Conservation (phyloP, 208 protist species). For the Crithidia thermophila region DNA sequence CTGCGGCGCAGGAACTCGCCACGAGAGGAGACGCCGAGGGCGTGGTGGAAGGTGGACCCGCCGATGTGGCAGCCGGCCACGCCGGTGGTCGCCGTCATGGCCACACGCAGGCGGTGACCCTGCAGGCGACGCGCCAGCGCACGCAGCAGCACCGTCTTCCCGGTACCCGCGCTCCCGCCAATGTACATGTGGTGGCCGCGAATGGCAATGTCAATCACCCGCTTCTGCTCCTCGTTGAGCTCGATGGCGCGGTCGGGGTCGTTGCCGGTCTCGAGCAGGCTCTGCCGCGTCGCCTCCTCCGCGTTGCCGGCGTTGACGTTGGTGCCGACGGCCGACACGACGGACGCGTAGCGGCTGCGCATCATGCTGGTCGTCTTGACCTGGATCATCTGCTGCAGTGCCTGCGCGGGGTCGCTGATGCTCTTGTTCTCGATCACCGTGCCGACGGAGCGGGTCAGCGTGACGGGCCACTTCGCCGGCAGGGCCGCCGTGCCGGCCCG, state of each 20-base stretch:
- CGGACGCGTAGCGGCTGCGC: conserved; percentile 73
- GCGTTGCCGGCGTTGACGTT: conserved; percentile 26
- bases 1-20: conserved; percentile 83
- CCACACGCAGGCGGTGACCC: conserved; percentile 78
- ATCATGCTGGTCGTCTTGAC: conserved; percentile 80
- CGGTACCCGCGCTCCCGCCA: conserved; percentile 88
- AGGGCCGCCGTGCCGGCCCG: conserved; percentile 55
- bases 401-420: conserved; percentile 75
- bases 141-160: conserved; percentile 88
- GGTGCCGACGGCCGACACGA: conserved; percentile 52
- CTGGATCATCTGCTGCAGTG: conserved; percentile 80
- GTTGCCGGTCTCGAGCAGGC: conserved; percentile 31
- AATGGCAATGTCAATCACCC: conserved; percentile 82
- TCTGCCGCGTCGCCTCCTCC: conserved; percentile 5
- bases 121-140: conserved; percentile 71
- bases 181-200: conserved; percentile 88
- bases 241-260: conserved; percentile 46
- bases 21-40: conserved; percentile 70
- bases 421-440: conserved; percentile 57
- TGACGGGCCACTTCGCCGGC: conserved; percentile 74
- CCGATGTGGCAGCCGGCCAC: conserved; percentile 92
- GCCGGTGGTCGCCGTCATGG: conserved; percentile 90
- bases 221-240: conserved; percentile 87
- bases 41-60: conserved; percentile 92
- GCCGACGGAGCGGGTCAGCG: conserved; percentile 58